Evolutionary conservation across 1,284 basidiomycete species (phyloP).

Genomic region (Cutaneotrichosporon mucoides): DNA sequence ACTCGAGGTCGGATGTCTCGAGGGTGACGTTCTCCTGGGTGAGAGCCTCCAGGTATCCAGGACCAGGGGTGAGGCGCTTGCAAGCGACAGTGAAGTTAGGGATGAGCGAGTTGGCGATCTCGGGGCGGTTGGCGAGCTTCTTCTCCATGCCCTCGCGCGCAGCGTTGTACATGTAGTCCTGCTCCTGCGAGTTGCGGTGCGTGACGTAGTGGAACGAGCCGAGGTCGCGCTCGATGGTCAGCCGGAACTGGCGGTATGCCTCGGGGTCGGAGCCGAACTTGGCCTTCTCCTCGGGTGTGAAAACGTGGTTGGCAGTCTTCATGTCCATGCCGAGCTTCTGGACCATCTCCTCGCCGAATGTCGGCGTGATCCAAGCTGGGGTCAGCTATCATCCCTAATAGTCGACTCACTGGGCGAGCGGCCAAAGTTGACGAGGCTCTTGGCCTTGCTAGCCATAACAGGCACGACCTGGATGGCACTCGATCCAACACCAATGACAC

Average conservation of each 20-base stretch:
- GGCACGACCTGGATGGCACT: constrained; percentile 31
- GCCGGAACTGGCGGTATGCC: constrained; percentile 25
- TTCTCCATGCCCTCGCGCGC: constrained; percentile 20
- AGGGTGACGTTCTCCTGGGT: constrained; percentile 31
- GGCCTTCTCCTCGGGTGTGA: constrained; percentile 26
- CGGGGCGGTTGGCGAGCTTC: constrained; percentile 17
- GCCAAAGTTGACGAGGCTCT: constrained; percentile 29
- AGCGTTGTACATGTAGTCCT: constrained; percentile 18
- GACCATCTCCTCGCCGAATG: constrained; percentile 22
- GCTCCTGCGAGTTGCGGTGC: constrained; percentile 21
- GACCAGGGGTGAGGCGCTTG: constrained; percentile 38
- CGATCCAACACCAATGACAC: constrained; percentile 19
- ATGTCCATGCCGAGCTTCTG: constrained; percentile 8
- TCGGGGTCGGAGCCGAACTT: constrained; percentile 15
- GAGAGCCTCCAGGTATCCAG: constrained; percentile 42
- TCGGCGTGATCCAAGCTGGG: constrained; percentile 28
- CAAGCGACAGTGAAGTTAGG: constrained; percentile 31
- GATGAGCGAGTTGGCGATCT: constrained; percentile 23
- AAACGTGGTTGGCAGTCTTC: constrained; percentile 15
- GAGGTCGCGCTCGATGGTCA: constrained; percentile 22
- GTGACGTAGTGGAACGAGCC: constrained; percentile 11
- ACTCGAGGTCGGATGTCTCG: constrained; percentile 19
- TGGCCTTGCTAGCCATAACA: constrained; percentile 16
- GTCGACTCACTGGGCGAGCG: constrained; percentile 12
- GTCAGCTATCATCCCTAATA: neutral